A percentile compares a stretch with the other conserved stretches of the same genome.
These are phyloP conservation scores for Aspergillus versicolor DNA, from an alignment of 2,329 filamentous ascomycete species.

Conservation along the genomic window DNA sequence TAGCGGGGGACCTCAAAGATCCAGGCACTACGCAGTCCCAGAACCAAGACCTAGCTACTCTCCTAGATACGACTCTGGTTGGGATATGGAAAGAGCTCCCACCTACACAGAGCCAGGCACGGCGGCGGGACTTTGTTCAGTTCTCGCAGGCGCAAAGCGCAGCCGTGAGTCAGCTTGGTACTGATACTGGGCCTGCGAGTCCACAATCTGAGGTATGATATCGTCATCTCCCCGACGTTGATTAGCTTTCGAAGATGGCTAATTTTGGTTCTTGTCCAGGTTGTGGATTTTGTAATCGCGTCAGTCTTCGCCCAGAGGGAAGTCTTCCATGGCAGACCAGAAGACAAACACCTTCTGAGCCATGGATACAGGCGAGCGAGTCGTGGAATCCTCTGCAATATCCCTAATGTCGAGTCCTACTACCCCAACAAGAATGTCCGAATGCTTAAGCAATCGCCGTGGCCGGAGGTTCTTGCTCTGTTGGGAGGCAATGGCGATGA, in stretches of 20 bases:
- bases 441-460: slow-evolving; percentile 66
- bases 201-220: slow-evolving; percentile 64
- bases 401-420: slow-evolving; percentile 65
- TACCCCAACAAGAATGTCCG: slow-evolving; percentile 70
- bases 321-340: slow-evolving; percentile 53
- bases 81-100: slow-evolving; percentile 48
- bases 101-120: slow-evolving; percentile 31
- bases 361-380: slow-evolving; percentile 69
- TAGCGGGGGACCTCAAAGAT: slow-evolving; percentile 9
- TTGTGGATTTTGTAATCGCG: slow-evolving; percentile 77
- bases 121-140: slow-evolving; percentile 56
- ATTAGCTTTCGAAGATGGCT: not conserved
- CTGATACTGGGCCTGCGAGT: slow-evolving; percentile 43
- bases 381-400: slow-evolving; percentile 42
- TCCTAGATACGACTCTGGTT: slow-evolving; percentile 71
- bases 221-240: not conserved
- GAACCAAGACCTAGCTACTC: slow-evolving; percentile 42
- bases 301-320: slow-evolving; percentile 66
- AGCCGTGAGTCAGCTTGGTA: slow-evolving; percentile 34
- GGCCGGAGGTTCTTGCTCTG: slow-evolving; percentile 72
- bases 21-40: slow-evolving; percentile 5
- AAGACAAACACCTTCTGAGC: slow-evolving; percentile 67
- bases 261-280: slow-evolving; percentile 46
- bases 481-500: slow-evolving; percentile 73
- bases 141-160: slow-evolving; percentile 62